Percentiles rank a stretch among this genome's conserved stretches.
Conservation (phyloP, 768 basidiomycete species). For the Psilocybe cubensis region DNA sequence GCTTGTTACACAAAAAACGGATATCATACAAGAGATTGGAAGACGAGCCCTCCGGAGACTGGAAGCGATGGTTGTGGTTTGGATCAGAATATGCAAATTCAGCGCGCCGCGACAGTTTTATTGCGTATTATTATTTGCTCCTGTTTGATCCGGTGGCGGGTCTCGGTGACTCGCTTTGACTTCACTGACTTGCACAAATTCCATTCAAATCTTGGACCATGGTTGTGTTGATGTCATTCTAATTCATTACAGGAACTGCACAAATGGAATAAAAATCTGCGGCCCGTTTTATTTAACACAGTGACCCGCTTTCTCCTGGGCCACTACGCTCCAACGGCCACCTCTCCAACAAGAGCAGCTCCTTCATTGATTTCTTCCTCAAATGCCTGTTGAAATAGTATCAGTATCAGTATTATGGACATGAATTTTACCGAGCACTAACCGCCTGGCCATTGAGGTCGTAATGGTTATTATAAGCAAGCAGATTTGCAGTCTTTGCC, state of each 20-base stretch:
- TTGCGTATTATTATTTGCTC: conserved; percentile 12
- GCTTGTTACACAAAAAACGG: conserved; percentile 14
- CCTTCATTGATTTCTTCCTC: background rate
- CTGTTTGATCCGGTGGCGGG: conserved; percentile 21
- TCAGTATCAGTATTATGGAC: background rate
- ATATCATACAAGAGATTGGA: conserved; percentile 15
- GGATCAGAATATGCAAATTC: conserved; percentile 12
- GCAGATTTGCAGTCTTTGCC: background rate
- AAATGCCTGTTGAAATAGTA: background rate
- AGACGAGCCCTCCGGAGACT: conserved; percentile 14
- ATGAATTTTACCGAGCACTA: background rate
- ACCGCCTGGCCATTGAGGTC: background rate
- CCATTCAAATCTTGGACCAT: no score
- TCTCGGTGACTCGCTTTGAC: background rate
- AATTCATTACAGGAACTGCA: no score
- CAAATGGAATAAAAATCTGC: no score
- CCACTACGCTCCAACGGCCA: no score
- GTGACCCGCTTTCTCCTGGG: no score
- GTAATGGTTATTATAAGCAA: background rate
- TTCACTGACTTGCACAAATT: background rate
- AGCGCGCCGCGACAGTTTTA: conserved; percentile 7
- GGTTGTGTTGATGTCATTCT: no score
- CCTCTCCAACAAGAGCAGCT: no score
- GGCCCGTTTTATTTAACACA: no score
- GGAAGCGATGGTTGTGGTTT: conserved; percentile 23